These are phyloP conservation scores for Fusarium robinianum DNA, from an alignment of 2,329 filamentous ascomycete genomes.

Conservation along the genomic window DNA sequence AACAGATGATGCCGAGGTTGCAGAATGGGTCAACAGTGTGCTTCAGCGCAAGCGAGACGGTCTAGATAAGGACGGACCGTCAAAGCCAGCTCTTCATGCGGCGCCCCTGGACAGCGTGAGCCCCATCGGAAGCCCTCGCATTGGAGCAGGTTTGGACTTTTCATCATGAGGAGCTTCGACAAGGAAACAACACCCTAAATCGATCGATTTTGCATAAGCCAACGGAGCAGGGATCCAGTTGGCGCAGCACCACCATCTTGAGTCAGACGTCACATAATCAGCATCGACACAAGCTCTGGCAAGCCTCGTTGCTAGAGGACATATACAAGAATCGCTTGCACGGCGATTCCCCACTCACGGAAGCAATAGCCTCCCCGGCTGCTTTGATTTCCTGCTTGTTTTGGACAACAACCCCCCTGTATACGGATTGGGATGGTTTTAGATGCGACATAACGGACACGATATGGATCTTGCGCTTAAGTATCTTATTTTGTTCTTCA, in stretches of 20 bases:
- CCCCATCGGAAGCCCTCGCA: conserved; percentile 50
- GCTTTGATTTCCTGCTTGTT: conserved; percentile 17
- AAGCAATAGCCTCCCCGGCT: too few species aligned
- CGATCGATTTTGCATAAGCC: too few species aligned
- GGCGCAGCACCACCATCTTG: conserved; percentile 20
- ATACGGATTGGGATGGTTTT: conserved; percentile 33
- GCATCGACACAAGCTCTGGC: too few species aligned
- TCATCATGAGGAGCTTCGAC: too few species aligned
- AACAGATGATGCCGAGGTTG: conserved; percentile 77
- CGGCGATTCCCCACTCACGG: too few species aligned
- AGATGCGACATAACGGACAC: conserved; percentile 17
- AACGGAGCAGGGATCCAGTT: conserved; percentile 39
- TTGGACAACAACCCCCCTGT: conserved; percentile 19
- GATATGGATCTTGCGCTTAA: conserved; percentile 15
- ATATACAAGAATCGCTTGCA: too few species aligned
- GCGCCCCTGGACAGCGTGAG: conserved; percentile 79
- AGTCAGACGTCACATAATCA: too few species aligned
- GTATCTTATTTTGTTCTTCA: conserved; percentile 17
- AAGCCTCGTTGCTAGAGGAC: too few species aligned
- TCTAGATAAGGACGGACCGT: conserved; percentile 50
- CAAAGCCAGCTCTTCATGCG: conserved; percentile 83
- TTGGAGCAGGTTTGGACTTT: too few species aligned
- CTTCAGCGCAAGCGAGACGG: conserved; percentile 63
- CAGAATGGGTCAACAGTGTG: conserved; percentile 78
- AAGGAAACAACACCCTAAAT: too few species aligned